Conservation (phyloP, 1,284 basidiomycete genomes). For the Austroboletus novae-zelandiae region DNA sequence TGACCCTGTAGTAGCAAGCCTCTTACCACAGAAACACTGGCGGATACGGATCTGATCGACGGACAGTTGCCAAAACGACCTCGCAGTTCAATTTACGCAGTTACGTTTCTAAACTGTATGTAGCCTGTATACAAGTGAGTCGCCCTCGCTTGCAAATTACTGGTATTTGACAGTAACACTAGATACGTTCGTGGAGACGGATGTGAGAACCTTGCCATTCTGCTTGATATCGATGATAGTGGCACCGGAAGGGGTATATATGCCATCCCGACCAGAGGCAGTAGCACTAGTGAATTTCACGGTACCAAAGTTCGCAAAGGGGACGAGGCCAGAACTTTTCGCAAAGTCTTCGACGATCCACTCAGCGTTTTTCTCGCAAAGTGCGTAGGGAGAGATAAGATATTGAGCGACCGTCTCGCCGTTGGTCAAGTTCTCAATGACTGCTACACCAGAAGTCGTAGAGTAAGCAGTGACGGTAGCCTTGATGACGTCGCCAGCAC, state of each 20-base stretch:
- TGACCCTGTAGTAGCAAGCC: too few species aligned
- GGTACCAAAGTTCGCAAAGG: not conserved
- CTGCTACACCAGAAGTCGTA: not conserved
- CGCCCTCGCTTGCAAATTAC: not conserved
- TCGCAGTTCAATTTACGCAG: too few species aligned
- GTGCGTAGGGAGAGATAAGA: conserved; percentile 3
- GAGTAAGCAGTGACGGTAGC: not conserved
- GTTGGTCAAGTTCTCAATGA: conserved; percentile 9
- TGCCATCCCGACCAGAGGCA: not conserved
- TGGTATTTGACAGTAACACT: not conserved
- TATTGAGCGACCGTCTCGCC: conserved; percentile 2
- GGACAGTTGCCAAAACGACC: too few species aligned
- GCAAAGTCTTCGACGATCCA: conserved; percentile 27
- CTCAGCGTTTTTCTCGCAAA: conserved; percentile 16
- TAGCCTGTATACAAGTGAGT: too few species aligned
- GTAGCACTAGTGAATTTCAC: not conserved
- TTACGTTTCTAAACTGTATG: too few species aligned
- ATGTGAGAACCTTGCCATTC: not conserved
- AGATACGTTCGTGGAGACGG: not conserved
- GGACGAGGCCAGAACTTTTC: not conserved
- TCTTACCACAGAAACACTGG: too few species aligned
- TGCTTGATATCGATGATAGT: not conserved
- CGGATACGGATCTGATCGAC: too few species aligned
- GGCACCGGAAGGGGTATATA: not conserved
- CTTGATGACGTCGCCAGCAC: not conserved